Conservation (phyloP, 108 stramenopile species). For the Cyclotella baltica region DNA sequence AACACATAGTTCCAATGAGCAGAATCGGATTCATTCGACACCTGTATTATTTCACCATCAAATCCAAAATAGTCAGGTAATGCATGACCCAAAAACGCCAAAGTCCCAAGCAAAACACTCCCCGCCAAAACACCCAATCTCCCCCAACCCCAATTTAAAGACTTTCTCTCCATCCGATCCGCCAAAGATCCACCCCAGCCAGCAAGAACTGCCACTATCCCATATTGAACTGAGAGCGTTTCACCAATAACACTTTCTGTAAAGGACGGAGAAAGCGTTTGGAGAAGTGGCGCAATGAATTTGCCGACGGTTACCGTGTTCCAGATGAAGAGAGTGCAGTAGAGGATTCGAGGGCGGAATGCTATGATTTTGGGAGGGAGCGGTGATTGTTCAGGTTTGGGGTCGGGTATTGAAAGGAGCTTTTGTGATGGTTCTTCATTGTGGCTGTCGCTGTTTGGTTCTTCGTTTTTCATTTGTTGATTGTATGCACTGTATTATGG, state of each 20-base stretch:
- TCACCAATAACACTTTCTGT: constrained; percentile 30
- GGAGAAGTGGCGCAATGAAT: constrained; percentile 30
- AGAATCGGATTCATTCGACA: neutral
- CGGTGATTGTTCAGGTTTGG: too few species aligned
- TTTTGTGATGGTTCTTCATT: too few species aligned
- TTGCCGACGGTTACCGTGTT: constrained; percentile 29
- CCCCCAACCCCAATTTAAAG: constrained; percentile 29
- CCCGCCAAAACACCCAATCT: constrained; percentile 27
- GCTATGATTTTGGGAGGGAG: neutral
- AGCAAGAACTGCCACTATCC: constrained; percentile 29
- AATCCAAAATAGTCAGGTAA: constrained; percentile 17
- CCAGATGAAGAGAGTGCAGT: constrained; percentile 29
- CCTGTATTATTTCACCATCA: neutral
- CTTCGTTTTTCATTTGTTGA: too few species aligned
- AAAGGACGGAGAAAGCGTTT: constrained; percentile 31
- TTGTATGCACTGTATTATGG: too few species aligned
- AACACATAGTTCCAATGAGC: constrained; percentile 17
- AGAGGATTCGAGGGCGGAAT: constrained; percentile 28
- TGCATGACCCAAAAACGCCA: constrained; percentile 34
- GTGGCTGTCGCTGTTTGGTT: too few species aligned
- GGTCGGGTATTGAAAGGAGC: too few species aligned
- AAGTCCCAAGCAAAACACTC: constrained; percentile 23
- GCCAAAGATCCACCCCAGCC: constrained; percentile 37
- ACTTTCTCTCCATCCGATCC: constrained; percentile 29
- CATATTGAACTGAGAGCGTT: constrained; percentile 28